Conservation (phyloP, 768 basidiomycete genomes). For the Lactarius hengduanensis region DNA sequence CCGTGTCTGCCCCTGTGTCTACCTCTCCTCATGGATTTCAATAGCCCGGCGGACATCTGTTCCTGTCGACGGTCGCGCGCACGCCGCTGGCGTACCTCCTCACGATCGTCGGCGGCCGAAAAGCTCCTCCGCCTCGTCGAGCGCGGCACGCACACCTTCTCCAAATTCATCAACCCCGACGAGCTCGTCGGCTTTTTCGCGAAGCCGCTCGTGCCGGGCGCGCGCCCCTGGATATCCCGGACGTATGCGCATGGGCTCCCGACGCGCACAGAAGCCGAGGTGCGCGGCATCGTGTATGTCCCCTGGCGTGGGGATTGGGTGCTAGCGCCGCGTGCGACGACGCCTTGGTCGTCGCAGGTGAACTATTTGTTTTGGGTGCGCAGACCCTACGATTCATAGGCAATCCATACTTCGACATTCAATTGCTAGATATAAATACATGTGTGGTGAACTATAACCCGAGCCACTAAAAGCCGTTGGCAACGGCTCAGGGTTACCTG, state of each 20-base stretch:
- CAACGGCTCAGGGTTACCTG: too few relatives aligned
- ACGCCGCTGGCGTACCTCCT: constrained; percentile 70
- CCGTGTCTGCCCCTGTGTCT: too few relatives aligned
- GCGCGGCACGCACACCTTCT: constrained; percentile 86
- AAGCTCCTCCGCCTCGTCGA: constrained; percentile 75
- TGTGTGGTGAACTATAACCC: constrained; percentile 6
- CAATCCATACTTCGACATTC: background rate
- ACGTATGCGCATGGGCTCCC: constrained; percentile 48
- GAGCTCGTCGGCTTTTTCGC: constrained; percentile 87
- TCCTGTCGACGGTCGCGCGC: constrained; percentile 93
- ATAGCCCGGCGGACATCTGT: constrained; percentile 93
- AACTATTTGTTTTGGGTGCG: constrained; percentile 91
- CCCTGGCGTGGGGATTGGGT: constrained; percentile 70
- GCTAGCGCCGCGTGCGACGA: constrained; percentile 57
- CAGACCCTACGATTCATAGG: constrained; percentile 44
- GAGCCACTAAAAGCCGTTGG: too few relatives aligned
- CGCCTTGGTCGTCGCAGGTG: constrained; percentile 49
- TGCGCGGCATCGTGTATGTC: constrained; percentile 75
- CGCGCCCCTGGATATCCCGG: constrained; percentile 58
- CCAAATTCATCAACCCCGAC: constrained; percentile 83
- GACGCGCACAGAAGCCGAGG: constrained; percentile 67
- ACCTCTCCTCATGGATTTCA: too few relatives aligned
- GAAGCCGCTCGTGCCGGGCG: constrained; percentile 41
- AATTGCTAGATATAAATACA: constrained; percentile 10
- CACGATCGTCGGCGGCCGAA: constrained; percentile 77